Evolutionary conservation across 768 basidiomycete genomes (phyloP).

Genomic region (Termitomyces sp.): DNA sequence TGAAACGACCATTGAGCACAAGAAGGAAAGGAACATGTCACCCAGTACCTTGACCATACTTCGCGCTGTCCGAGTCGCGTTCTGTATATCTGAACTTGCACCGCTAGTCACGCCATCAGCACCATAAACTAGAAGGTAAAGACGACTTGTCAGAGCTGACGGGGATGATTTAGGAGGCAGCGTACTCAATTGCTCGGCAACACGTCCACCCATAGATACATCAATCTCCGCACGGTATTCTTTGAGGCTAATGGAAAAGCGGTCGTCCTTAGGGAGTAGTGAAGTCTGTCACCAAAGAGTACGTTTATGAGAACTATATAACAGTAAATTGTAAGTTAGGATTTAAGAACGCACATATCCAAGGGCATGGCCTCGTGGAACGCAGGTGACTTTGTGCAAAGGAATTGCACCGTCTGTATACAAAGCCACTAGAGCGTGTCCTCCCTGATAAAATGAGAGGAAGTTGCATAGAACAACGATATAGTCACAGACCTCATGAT

Average conservation of each 20-base stretch:
- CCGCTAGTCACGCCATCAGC: slow-evolving; percentile 88
- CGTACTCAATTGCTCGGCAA: slow-evolving; percentile 89
- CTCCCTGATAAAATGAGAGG: slow-evolving; percentile 52
- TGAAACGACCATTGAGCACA: slow-evolving; percentile 25
- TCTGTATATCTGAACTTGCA: slow-evolving; percentile 82
- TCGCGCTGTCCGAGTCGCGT: slow-evolving; percentile 77
- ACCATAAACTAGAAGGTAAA: slow-evolving; percentile 68
- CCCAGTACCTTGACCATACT: slow-evolving; percentile 83
- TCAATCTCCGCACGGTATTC: slow-evolving; percentile 85
- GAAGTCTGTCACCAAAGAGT: slow-evolving; percentile 52
- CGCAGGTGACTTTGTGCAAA: slow-evolving; percentile 95
- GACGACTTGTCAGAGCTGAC: slow-evolving; percentile 5
- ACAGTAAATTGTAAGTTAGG: too few relatives aligned
- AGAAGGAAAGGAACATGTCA: slow-evolving; percentile 1
- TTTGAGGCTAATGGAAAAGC: slow-evolving; percentile 65
- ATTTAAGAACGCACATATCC: slow-evolving; percentile 62
- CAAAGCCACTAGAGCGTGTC: slow-evolving; percentile 91
- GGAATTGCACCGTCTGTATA: slow-evolving; percentile 97
- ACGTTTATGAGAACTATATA: not conserved
- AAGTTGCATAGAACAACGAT: not conserved
- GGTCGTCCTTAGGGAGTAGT: slow-evolving; percentile 75
- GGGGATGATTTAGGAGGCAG: not conserved
- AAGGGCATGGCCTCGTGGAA: slow-evolving; percentile 92
- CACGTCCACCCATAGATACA: slow-evolving; percentile 91
- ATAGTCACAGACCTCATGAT: slow-evolving; percentile 72